phyloP scores from a whole-genome alignment of 2,329 filamentous ascomycete species.

The Thyridium curvatum region DNA sequence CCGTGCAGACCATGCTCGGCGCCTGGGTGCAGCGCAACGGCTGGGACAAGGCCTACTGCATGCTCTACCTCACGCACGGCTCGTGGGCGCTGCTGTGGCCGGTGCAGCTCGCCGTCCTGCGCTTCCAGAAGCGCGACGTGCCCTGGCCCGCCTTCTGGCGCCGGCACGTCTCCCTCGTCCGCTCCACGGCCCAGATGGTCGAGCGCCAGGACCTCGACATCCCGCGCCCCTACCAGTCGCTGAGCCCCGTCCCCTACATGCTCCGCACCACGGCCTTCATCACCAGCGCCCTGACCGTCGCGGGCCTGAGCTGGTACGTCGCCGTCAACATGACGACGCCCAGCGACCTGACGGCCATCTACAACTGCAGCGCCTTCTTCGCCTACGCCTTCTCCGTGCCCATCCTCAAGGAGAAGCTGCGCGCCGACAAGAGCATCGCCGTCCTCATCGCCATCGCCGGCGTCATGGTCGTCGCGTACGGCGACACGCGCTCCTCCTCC shows the following conservation, averaged over 20 bases:
- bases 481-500: conserved; percentile 54
- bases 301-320: conserved; percentile 91
- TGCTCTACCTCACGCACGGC: conserved; percentile 96
- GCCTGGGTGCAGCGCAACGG: conserved; percentile 89
- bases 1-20: conserved; percentile 90
- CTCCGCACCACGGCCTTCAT: conserved; percentile 72
- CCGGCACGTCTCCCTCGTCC: conserved; percentile 42
- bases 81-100: conserved; percentile 93
- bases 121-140: conserved; percentile 69
- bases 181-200: conserved; percentile 70
- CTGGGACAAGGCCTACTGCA: conserved; percentile 99
- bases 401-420: conserved; percentile 76
- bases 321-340: conserved; percentile 91
- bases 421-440: conserved; percentile 77
- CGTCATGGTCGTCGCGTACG: conserved; percentile 93
- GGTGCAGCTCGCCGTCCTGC: conserved; percentile 70
- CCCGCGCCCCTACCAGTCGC: conserved; percentile 28
- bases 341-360: conserved; percentile 92
- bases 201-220: conserved; percentile 70
- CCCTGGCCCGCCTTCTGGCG: conserved; percentile 87
- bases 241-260: conserved; percentile 58
- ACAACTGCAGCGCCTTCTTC: conserved; percentile 99
- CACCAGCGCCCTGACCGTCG: conserved; percentile 80
- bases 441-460: conserved; percentile 83
- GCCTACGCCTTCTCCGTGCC: conserved; percentile 96